A percentile compares a stretch with the other conserved stretches of the same genome.
Conservation (phyloP, 805 yeast species). For the Monosporozyma siamensis region DNA sequence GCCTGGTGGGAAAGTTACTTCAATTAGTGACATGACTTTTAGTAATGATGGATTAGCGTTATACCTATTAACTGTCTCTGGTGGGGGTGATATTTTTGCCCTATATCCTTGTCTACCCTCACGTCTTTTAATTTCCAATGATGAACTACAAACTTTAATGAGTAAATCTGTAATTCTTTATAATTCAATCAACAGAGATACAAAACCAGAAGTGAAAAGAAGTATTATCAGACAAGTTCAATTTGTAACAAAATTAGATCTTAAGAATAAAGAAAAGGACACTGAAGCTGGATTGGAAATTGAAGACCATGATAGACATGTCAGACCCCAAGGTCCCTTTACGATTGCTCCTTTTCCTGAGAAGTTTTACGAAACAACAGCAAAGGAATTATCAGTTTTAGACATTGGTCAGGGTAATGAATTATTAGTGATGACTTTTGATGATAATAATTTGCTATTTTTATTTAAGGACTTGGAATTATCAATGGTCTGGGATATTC, state of each 20-base stretch:
- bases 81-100: slow-evolving; percentile 47
- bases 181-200: slow-evolving; percentile 12
- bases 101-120: slow-evolving; percentile 58
- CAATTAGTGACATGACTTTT: slow-evolving; percentile 18
- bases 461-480: slow-evolving; percentile 28
- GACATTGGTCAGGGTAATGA: slow-evolving; percentile 21
- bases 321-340: slow-evolving; percentile 44
- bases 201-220: slow-evolving; percentile 14
- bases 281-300: slow-evolving; percentile 11
- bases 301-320: slow-evolving; percentile 9
- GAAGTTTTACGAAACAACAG: slow-evolving; percentile 39
- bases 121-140: slow-evolving; percentile 5
- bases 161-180: slow-evolving; percentile 22
- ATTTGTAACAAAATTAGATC: slow-evolving; percentile 30
- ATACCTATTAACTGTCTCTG: slow-evolving; percentile 38
- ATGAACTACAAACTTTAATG: slow-evolving; percentile 27
- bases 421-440: slow-evolving; percentile 20
- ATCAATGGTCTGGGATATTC: slow-evolving; percentile 32
- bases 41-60: slow-evolving; percentile 42
- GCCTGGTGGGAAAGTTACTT: slow-evolving; percentile 14
- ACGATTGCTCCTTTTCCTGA: slow-evolving; percentile 47
- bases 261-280: slow-evolving; percentile 12
- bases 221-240: slow-evolving; percentile 31
- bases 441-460: slow-evolving; percentile 24
- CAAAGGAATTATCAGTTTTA: slow-evolving; percentile 28